Base-by-base conservation (phyloP, 306 rosid species). In the Potentilla sterilis region DNA sequence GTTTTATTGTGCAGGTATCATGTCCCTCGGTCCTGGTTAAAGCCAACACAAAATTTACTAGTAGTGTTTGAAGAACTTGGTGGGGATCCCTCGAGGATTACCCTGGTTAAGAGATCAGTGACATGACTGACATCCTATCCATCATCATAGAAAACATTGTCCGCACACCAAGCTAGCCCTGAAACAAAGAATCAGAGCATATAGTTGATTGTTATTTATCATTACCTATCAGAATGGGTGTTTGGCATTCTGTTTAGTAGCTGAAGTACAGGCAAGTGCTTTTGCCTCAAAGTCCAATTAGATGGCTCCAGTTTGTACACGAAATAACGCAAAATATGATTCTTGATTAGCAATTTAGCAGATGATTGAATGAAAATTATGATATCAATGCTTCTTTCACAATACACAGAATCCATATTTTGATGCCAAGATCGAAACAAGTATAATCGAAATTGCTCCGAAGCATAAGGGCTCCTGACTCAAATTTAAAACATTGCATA, bases 1-100 rank as follows among this genome's bases (percentile, higher is more conserved):
- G 69, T 57, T 42, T 72, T 35, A 43, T 69, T 77, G 72, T 77
- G n/a, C 83, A 94, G 98, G 98, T 95, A 95, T 67, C 98, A 96
- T 24, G 89, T 96, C 78, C 99, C 99, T 21, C 86, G 97, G 75
- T 89, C 99, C 22, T 96, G 99, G 99, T 86, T 96, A 75, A 96
- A 83, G 84, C 93, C 99, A 77, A 89, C 88, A n/a, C 63, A 76
- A 12, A 96, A 96, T 65, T 69, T 92, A 81, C 34, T 96, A 54
- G 92, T 96, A 35, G 77, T 90, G 34, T 89, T 96, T 68, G 98
- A 96, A 86, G 99, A 96, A 81, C 86, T 96, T n/a, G 99, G 98
- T 0, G 99, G 99, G 15, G 90, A 92, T 81, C 91, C 92, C 46
- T 83, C 87, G 61, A 90, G 86, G 85, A 90, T 90, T 69, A 77